These are phyloP conservation scores for Aspergillus awamori DNA, from an alignment of 2,329 filamentous ascomycete species.

Conservation along the genomic window DNA sequence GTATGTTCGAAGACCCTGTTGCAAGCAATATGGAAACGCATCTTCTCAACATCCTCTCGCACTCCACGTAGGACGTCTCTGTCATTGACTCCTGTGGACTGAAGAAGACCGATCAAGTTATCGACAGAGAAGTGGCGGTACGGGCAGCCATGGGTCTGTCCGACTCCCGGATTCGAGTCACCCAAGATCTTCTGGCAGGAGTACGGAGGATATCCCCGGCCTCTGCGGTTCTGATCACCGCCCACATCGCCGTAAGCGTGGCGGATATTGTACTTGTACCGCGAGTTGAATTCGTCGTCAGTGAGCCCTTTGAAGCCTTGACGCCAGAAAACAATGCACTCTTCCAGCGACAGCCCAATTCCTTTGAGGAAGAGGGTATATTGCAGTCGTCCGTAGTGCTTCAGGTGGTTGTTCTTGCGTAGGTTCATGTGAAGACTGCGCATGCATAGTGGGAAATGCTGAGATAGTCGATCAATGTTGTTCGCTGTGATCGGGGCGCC, in stretches of 20 bases:
- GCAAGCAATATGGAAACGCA: slow-evolving; percentile 92
- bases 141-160: slow-evolving; percentile 93
- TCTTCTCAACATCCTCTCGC: slow-evolving; percentile 83
- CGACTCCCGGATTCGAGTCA: slow-evolving; percentile 81
- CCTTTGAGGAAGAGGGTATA: slow-evolving; percentile 97
- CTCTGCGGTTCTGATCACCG: slow-evolving; percentile 83
- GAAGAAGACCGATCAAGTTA: slow-evolving; percentile 76
- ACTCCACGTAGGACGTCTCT: slow-evolving; percentile 76
- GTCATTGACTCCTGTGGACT: slow-evolving; percentile 78
- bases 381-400: slow-evolving; percentile 90
- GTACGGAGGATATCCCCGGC: slow-evolving; percentile 85
- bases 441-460: slow-evolving; percentile 93
- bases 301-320: slow-evolving; percentile 80
- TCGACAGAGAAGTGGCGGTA: slow-evolving; percentile 91
- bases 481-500: slow-evolving; percentile 76
- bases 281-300: slow-evolving; percentile 95
- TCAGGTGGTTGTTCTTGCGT: slow-evolving; percentile 84
- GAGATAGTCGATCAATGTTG: slow-evolving; percentile 76
- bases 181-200: slow-evolving; percentile 94
- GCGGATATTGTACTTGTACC: slow-evolving; percentile 96
- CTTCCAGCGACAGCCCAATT: slow-evolving; percentile 87
- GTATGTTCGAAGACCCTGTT: slow-evolving; percentile 91
- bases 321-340: slow-evolving; percentile 91
- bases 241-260: slow-evolving; percentile 94
- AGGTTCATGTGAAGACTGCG: slow-evolving; percentile 83